Conservation (phyloP, 2,329 filamentous ascomycete species). For the Fusarium pseudograminearum region DNA sequence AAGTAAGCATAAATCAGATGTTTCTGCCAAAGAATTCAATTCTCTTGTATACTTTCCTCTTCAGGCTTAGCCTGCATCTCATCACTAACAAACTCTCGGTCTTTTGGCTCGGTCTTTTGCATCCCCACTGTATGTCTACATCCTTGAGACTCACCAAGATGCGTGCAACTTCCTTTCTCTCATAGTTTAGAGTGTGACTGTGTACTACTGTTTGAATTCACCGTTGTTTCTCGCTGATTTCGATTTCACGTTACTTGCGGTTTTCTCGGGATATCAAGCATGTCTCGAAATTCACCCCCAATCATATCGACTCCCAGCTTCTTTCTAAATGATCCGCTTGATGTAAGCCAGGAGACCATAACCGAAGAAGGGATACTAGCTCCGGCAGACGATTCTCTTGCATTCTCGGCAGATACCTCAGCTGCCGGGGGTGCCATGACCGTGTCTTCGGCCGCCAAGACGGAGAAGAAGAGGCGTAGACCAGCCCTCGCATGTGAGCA, state of each 20-base stretch:
- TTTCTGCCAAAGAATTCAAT: background rate
- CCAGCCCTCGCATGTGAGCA: conserved; percentile 65
- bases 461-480: conserved; percentile 55
- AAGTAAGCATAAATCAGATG: background rate
- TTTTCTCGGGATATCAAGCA: conserved; percentile 2
- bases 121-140: conserved; percentile 7
- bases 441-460: conserved; percentile 24
- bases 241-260: background rate
- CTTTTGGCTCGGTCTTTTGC: conserved; percentile 35
- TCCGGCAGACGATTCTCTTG: conserved; percentile 8
- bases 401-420: background rate
- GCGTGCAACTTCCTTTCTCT: background rate
- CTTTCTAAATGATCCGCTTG: conserved; percentile 31
- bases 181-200: background rate
- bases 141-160: conserved; percentile 2
- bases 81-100: conserved; percentile 30
- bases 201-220: conserved; percentile 14
- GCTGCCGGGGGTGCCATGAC: conserved; percentile 13
- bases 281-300: conserved; percentile 18
- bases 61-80: conserved; percentile 10
- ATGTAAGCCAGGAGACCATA: conserved; percentile 14
- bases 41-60: background rate
- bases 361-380: background rate
- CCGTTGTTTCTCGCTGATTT: conserved; percentile 22
- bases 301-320: conserved; percentile 33